Base-by-base conservation (phyloP, 1,284 basidiomycete species). In the Ceratobasidium sp. region DNA sequence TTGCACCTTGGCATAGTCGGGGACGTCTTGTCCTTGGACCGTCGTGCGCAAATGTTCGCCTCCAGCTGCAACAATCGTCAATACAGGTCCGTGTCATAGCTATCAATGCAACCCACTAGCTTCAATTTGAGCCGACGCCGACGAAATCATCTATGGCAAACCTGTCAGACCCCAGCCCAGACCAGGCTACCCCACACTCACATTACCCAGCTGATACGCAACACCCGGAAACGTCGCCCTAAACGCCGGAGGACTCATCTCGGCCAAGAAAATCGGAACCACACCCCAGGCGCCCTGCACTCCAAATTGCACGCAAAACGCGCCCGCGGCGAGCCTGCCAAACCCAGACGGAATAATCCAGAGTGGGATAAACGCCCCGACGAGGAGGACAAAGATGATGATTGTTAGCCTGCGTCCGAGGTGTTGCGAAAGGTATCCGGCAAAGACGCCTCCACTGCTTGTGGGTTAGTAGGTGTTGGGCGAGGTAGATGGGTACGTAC, bases 191-290 rank as follows among this genome's bases (percentile, higher is more conserved):
- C 31, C 13, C 38, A 12, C 3, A 78, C 81, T 25, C 70, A 85
- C 81, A 76, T 91, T 91, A 69, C 92, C 90, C 47, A 94, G 76
- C 76, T 97, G 95, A 80, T 96, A 98, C 0, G 92, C 89, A 0
- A 96, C 86, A 73, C 96, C 96, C 22, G 91, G 90, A 84, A 96
- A 98, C 0, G 93, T 92, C 7, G 94, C 93, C 65, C 96, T 85
- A 85, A 97, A 98, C 0, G 93, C 94, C 0, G 94, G 89, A 0
- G 95, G 94, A 0, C 92, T 90, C 79, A 96, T 88, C 79, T 98
- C 96, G 2, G 89, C 85, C n/a, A 97, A 83, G 77, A 91, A 89
- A 75, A 94, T 92, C 1, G 92, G 92, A 73, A 93, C 76, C 25
- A 79, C 72, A 73, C 78, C 80, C 79, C 82, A 84, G 1, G 83